These are phyloP conservation scores for Pilobolus umbonatus DNA, from an alignment of 192 early-diverging fungal genomes.

Conservation along the genomic window DNA sequence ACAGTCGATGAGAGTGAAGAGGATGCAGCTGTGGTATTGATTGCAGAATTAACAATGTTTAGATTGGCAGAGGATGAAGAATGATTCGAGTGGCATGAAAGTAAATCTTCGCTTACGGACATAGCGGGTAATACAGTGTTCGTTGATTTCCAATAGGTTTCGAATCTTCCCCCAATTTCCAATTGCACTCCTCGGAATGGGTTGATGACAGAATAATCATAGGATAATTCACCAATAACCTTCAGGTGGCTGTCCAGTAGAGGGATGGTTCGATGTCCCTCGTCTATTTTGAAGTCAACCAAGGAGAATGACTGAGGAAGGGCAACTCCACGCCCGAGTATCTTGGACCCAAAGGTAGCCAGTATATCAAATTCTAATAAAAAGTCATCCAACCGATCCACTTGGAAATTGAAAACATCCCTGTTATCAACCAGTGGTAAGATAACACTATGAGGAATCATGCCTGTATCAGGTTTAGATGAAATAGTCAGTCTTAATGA, in stretches of 20 bases:
- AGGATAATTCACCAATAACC: constrained; percentile 86
- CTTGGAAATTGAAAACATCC: constrained; percentile 81
- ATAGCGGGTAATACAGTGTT: constrained; percentile 52
- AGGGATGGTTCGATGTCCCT: constrained; percentile 49
- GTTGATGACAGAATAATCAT: constrained; percentile 76
- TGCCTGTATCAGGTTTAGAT: constrained; percentile 82
- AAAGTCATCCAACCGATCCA: constrained; percentile 69
- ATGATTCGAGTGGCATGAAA: too few relatives aligned
- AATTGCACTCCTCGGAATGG: constrained; percentile 86
- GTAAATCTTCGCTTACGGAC: background rate
- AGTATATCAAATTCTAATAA: constrained; percentile 92
- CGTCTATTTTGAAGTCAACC: constrained; percentile 34
- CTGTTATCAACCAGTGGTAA: constrained; percentile 81
- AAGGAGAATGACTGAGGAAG: constrained; percentile 64
- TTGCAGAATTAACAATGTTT: background rate
- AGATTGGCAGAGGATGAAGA: background rate
- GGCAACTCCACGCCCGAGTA: constrained; percentile 83
- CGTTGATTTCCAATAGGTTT: constrained; percentile 99
- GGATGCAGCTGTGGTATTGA: constrained; percentile 17
- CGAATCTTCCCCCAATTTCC: constrained; percentile 92
- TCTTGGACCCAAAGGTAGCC: constrained; percentile 95
- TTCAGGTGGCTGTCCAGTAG: constrained; percentile 88
- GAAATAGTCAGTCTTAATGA: constrained; percentile 85
- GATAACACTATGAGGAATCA: constrained; percentile 88
- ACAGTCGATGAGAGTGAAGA: constrained; percentile 28